Conservation (phyloP, 139 green algal genomes). For the Bryopsis sp. region DNA sequence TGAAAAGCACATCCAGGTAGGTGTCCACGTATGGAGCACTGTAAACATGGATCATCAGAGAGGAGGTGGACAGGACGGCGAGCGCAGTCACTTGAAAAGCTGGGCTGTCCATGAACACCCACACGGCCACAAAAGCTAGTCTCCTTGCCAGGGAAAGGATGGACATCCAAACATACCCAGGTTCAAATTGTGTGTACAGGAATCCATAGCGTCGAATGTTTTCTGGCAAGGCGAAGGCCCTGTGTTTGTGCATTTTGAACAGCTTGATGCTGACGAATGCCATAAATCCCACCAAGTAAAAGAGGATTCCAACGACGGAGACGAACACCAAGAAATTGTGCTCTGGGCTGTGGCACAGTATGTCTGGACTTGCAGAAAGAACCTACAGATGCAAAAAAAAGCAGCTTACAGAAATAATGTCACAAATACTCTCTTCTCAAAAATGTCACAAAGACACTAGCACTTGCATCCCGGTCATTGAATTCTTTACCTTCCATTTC, state of each 20-base stretch:
- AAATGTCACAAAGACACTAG: neutral
- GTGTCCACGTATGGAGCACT: slow-evolving; percentile 1
- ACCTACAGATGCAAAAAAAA: too few relatives aligned
- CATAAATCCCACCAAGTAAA: neutral
- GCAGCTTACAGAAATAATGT: too few relatives aligned
- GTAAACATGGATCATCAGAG: neutral
- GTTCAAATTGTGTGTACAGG: neutral
- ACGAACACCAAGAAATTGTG: too few relatives aligned
- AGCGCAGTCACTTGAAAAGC: neutral
- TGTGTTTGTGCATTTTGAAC: neutral
- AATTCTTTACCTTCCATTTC: too few relatives aligned
- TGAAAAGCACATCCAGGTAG: neutral
- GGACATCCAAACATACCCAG: neutral
- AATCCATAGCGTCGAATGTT: neutral
- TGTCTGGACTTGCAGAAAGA: too few relatives aligned
- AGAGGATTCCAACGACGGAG: neutral
- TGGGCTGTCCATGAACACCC: neutral
- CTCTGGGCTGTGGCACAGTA: too few relatives aligned
- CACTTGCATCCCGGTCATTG: too few relatives aligned
- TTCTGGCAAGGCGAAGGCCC: neutral
- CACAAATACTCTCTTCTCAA: too few relatives aligned
- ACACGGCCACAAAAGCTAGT: neutral
- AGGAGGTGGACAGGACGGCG: neutral
- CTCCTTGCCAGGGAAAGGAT: neutral
- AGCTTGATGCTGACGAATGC: neutral